Evolutionary conservation across 306 rosid genomes (phyloP).

Genomic region (Lablab purpureus): DNA sequence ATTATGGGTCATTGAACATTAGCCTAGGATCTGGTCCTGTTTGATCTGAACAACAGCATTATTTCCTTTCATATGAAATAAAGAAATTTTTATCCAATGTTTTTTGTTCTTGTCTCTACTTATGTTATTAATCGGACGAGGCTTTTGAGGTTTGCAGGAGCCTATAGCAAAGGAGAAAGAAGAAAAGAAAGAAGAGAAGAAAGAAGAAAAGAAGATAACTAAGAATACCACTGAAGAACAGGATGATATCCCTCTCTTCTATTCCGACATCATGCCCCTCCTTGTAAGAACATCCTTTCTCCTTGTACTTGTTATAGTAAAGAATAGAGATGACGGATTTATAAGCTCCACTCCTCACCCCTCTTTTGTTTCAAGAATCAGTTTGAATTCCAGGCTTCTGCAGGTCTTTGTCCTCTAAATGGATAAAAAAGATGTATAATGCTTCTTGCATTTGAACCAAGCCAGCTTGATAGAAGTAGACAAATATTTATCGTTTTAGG

Average conservation of each 20-base stretch:
- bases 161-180: slow-evolving; percentile 73
- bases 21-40: neutral
- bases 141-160: slow-evolving; percentile 62
- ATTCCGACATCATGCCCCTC: slow-evolving; percentile 93
- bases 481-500: slow-evolving; percentile 2
- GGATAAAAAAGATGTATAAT: neutral
- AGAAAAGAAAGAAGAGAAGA: slow-evolving; percentile 65
- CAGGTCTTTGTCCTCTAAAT: slow-evolving; percentile 26
- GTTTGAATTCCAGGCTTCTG: slow-evolving; percentile 17
- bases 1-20: neutral
- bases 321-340: neutral
- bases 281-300: slow-evolving; percentile 63
- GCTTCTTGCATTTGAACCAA: slow-evolving; percentile 20
- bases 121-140: slow-evolving; percentile 2
- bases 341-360: neutral
- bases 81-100: neutral
- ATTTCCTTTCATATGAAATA: neutral
- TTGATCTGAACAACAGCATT: slow-evolving; percentile 9
- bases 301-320: neutral
- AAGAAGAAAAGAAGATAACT: slow-evolving; percentile 34
- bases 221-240: slow-evolving; percentile 49
- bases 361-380: neutral
- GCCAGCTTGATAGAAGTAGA: slow-evolving; percentile 10
- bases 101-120: neutral
- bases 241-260: slow-evolving; percentile 85